Percentiles rank a stretch among this genome's conserved stretches.
Evolutionary conservation across 2,329 filamentous ascomycete species (phyloP).

Genomic region (Phyllosticta citribraziliensis): DNA sequence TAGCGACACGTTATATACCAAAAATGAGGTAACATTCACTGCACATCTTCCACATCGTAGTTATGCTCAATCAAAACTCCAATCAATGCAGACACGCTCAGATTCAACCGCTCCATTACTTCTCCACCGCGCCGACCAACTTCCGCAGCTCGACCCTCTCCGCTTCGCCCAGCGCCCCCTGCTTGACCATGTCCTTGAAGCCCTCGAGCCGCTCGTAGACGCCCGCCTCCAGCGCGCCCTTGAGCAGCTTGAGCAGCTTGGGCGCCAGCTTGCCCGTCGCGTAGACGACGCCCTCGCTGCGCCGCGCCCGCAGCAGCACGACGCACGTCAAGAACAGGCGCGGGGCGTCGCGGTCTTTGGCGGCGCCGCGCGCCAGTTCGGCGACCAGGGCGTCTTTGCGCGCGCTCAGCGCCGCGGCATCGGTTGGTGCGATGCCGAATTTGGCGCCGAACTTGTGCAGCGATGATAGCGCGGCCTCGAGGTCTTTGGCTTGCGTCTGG

Average conservation of each 20-base stretch:
- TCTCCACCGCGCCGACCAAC: background rate
- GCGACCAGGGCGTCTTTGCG: conserved; percentile 20
- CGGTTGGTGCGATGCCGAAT: conserved; percentile 17
- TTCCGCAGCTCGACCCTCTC: background rate
- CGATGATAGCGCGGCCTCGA: conserved; percentile 7
- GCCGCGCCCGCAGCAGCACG: conserved; percentile 22
- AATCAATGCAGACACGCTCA: too few relatives aligned
- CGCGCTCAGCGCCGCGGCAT: conserved; percentile 9
- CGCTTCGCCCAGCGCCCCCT: background rate
- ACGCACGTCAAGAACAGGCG: conserved; percentile 28
- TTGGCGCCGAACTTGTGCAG: conserved; percentile 27
- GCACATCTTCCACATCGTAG: too few relatives aligned
- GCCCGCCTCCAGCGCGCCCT: conserved; percentile 14
- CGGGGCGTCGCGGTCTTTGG: conserved; percentile 27
- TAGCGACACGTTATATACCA: too few relatives aligned
- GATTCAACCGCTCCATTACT: background rate
- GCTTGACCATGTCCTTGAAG: conserved; percentile 24
- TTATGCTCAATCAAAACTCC: too few relatives aligned
- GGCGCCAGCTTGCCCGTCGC: conserved; percentile 33
- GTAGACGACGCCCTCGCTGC: conserved; percentile 26
- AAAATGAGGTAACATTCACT: too few relatives aligned
- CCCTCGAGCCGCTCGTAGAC: conserved; percentile 23
- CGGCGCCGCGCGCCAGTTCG: conserved; percentile 25
- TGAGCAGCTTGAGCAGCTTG: conserved; percentile 28
- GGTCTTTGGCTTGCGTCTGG: background rate